Conservation (phyloP, 2,329 filamentous ascomycete genomes). For the Colletotrichum musicola region DNA sequence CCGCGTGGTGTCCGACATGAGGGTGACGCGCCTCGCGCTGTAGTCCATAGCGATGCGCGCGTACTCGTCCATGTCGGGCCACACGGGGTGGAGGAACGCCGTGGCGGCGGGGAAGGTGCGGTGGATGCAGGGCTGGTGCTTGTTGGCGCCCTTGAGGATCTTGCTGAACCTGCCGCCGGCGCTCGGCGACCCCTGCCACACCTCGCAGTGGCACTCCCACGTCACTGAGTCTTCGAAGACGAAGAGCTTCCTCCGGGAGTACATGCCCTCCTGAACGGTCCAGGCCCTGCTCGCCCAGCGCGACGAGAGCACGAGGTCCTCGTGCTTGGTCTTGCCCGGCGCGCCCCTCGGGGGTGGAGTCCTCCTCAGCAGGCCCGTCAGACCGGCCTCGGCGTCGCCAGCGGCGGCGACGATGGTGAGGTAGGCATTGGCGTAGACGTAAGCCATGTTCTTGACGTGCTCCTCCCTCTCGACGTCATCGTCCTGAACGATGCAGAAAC, state of each 20-base stretch:
- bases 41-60: slow-evolving; percentile 59
- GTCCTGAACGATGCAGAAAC: slow-evolving; percentile 60
- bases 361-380: slow-evolving; percentile 42
- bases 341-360: slow-evolving; percentile 44
- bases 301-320: slow-evolving; percentile 54
- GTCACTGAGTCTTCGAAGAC: slow-evolving; percentile 58
- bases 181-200: slow-evolving; percentile 49
- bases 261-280: slow-evolving; percentile 59
- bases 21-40: slow-evolving; percentile 53
- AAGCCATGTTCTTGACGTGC: slow-evolving; percentile 60
- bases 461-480: slow-evolving; percentile 53
- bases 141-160: slow-evolving; percentile 38
- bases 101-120: slow-evolving; percentile 49
- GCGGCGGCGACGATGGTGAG: slow-evolving; percentile 59
- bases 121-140: slow-evolving; percentile 45
- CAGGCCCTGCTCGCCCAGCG: slow-evolving; percentile 57
- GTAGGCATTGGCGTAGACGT: slow-evolving; percentile 58
- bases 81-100: slow-evolving; percentile 55
- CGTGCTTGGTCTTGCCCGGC: slow-evolving; percentile 48
- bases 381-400: slow-evolving; percentile 54
- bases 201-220: slow-evolving; percentile 61
- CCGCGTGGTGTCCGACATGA: slow-evolving; percentile 56
- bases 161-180: slow-evolving; percentile 42
- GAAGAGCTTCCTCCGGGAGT: slow-evolving; percentile 57
- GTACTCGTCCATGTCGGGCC: slow-evolving; percentile 61